Percentiles rank a stretch among this genome's conserved stretches.
These are phyloP conservation scores for Leucocoprinus leucothites DNA, from an alignment of 768 basidiomycete genomes.

Conservation along the genomic window DNA sequence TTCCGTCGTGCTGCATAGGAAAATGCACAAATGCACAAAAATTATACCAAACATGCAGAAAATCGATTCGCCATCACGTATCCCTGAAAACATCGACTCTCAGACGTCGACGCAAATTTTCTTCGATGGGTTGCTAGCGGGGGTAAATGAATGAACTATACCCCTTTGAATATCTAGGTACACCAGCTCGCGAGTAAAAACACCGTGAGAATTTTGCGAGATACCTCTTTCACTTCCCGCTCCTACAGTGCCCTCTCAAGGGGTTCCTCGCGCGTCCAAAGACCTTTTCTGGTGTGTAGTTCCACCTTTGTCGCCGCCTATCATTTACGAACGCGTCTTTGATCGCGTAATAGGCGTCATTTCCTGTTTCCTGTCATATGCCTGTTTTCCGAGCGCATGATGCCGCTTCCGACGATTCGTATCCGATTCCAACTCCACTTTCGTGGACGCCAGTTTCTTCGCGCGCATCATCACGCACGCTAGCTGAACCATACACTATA, in stretches of 20 bases:
- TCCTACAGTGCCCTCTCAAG: background rate
- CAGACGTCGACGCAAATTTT: too few relatives aligned
- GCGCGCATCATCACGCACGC: background rate
- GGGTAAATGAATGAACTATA: background rate
- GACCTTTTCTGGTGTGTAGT: constrained; percentile 2
- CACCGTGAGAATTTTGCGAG: constrained; percentile 5
- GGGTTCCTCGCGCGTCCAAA: constrained; percentile 2
- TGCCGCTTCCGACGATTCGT: background rate
- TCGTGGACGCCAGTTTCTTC: background rate
- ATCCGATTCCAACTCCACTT: background rate
- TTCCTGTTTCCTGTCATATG: constrained; percentile 7
- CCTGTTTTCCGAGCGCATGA: constrained; percentile 8
- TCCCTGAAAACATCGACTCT: too few relatives aligned
- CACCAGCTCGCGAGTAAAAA: background rate
- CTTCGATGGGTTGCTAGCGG: background rate
- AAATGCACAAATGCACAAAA: too few relatives aligned
- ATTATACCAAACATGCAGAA: too few relatives aligned
- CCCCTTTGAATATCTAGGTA: background rate
- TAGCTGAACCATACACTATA: background rate
- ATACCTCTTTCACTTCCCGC: background rate
- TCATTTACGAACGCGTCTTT: background rate
- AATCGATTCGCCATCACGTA: too few relatives aligned
- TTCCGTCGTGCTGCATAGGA: too few relatives aligned
- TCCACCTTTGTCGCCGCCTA: background rate
- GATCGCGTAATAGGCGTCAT: background rate